phyloP scores from a whole-genome alignment of 257 asterid genomes.

The Nicotiana tomentosiformis region DNA sequence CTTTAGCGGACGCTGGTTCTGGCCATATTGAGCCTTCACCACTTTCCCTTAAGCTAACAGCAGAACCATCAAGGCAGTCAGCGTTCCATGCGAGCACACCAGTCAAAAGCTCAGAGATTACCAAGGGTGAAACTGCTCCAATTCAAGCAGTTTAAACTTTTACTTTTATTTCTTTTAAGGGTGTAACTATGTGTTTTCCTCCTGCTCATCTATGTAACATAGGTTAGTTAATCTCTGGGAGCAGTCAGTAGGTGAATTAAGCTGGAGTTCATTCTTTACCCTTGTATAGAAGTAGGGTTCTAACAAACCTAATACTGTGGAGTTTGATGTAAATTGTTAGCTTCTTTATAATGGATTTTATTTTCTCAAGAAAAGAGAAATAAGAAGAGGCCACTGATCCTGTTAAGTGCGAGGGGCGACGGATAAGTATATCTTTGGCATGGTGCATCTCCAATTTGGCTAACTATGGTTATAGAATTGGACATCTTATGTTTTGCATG shows the following conservation, averaged over 20 bases:
- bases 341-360: neutral
- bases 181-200: constrained; percentile 8
- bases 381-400: neutral
- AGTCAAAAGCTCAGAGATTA: constrained; percentile 12
- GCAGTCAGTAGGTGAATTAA: constrained; percentile 11
- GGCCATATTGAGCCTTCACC: constrained; percentile 25
- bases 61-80: constrained; percentile 34
- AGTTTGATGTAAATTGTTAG: constrained; percentile 5
- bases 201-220: constrained; percentile 16
- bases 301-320: constrained; percentile 8
- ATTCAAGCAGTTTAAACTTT: constrained; percentile 19
- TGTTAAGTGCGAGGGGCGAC: neutral
- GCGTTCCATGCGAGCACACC: constrained; percentile 34
- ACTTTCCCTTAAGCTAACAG: constrained; percentile 39
- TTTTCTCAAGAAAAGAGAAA: neutral
- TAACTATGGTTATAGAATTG: neutral
- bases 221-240: constrained; percentile 1
- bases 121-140: constrained; percentile 25
- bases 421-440: neutral
- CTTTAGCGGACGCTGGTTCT: constrained; percentile 32
- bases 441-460: neutral
- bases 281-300: constrained; percentile 12
- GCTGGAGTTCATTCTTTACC: constrained; percentile 18
- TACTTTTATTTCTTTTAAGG: constrained; percentile 6
- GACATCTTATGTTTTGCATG: neutral